Base-by-base conservation (phyloP, 208 protist species). In the Willaertia magna region DNA sequence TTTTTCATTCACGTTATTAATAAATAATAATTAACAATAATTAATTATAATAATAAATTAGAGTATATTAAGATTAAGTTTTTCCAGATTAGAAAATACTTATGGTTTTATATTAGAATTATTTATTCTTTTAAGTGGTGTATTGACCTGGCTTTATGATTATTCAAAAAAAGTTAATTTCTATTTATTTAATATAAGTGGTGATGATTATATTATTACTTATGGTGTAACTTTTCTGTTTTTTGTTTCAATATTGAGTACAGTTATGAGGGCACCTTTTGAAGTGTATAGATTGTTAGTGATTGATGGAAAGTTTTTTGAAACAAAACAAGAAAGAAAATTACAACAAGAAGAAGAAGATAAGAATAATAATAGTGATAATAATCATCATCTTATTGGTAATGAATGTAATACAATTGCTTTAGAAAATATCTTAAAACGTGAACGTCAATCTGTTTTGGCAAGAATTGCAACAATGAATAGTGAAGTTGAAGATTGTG, bases 241-340 rank as follows among this genome's bases (percentile, higher is more conserved):
- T 49, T 4, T 85, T 59, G 82, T 85, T 2, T 44, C n/a, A 3
- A 51, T 85, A 34, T 61, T 43, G n/a, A 52, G 43, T 26, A 40
- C 82, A 12, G 12, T 85, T 2, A 18, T 52, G 14, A 52, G 39
- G 16, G 44, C 74, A 39, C 82, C 82, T 40, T 85, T 85, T 51
- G 82, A 85, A 39, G 34, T 79, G 7, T 85, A 79, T 85, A 4
- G 82, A 39, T 34, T 85, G 3, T 85, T 85, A 61, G 82, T 85
- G 18, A 34, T 85, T 14, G 82, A 85, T 9, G 48, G 26, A 82
- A 51, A 82, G 40, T 82, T 82, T n/a, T 67, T 67, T 67, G 55
- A 67, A n/a, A 67, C n/a, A 12, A 67, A 67, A 26, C 55, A 67
- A 67, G 55, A 67, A 67, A 18, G 55, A 67, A 67, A n/a, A 67